Evolutionary conservation across 306 rosid species (phyloP), one percentile per base, ranked within the genome.

Genomic region (Cicer pinnatifidum): DNA sequence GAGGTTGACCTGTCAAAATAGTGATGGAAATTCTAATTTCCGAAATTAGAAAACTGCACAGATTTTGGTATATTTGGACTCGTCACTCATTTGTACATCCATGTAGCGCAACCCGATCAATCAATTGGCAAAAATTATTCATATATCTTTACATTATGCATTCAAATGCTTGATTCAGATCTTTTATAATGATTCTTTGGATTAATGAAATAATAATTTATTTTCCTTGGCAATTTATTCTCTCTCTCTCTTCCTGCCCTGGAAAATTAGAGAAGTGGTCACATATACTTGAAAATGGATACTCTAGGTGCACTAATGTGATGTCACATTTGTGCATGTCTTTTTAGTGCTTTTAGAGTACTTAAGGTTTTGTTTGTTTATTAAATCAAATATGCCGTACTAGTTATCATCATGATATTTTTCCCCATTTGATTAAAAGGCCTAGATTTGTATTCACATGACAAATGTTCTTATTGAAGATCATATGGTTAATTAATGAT

Each of bases 51-150:
- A 76, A 46, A 68, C 11, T 68, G 69, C 77, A 61, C 84, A 71
- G 76, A 73, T 88, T 83, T 85, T 80, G 88, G 71, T 69, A 75
- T 81, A 85, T 20, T 81, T 72, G 47, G 77, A 37, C 66, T 20
- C 12, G 39, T 62, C 77, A 43, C 81, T 85, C 63, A 23, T 78
- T 70, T 91, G 92, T 91, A 87, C 82, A 81, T 87, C 86, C 81
- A 63, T 66, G 65, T 75, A 52, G 86, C 70, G 86, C 70, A 72
- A 72, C 79, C 51, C 67, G 71, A 61, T 82, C 83, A 58, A 78
- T 67, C 50, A 58, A 56, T 54, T 56, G 62, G 40, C 52, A 47
- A 62, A 65, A 47, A 77, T 43, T 62, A 59, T 85, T 76, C 57
- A 65, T 79, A 69, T 73, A 52, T 72, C 69, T 69, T 65, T 13